These are phyloP conservation scores for Trypanosoma scelopori DNA, from an alignment of 208 protist genomes.

Conservation along the genomic window DNA sequence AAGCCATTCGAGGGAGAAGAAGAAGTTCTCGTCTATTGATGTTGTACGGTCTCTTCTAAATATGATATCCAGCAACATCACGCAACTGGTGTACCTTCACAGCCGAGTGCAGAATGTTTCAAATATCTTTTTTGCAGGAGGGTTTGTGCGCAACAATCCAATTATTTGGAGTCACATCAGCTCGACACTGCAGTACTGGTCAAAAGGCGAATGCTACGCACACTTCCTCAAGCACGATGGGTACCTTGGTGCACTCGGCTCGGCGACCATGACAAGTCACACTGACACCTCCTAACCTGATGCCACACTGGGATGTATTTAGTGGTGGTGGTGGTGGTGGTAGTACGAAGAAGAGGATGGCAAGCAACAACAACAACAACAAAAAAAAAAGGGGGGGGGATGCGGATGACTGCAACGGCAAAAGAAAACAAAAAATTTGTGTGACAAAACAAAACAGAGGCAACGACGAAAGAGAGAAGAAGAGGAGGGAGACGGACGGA, in stretches of 20 bases:
- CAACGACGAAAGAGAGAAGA: neutral
- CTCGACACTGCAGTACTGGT: conserved; percentile 94
- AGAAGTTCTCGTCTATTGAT: conserved; percentile 62
- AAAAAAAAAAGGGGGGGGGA: neutral
- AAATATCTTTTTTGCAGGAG: conserved; percentile 95
- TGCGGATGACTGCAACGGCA: too few species aligned
- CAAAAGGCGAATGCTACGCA: conserved; percentile 82
- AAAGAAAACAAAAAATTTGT: too few species aligned
- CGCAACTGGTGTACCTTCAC: conserved; percentile 95
- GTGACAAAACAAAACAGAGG: neutral
- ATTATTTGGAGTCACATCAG: conserved; percentile 91
- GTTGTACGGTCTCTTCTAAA: conserved; percentile 91
- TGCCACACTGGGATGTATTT: neutral
- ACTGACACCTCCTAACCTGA: neutral
- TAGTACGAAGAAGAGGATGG: neutral
- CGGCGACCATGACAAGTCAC: conserved; percentile 32
- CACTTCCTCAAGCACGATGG: conserved; percentile 96
- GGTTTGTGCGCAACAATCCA: conserved; percentile 93
- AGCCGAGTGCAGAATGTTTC: conserved; percentile 85
- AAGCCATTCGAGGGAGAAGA: neutral
- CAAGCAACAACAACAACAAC: neutral
- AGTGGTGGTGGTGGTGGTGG: neutral
- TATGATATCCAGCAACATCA: conserved; percentile 97
- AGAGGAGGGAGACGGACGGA: neutral
- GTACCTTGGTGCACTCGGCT: conserved; percentile 94